phyloP scores from a whole-genome alignment of 192 early-diverging fungal species.

The Backusella tuberculispora region DNA sequence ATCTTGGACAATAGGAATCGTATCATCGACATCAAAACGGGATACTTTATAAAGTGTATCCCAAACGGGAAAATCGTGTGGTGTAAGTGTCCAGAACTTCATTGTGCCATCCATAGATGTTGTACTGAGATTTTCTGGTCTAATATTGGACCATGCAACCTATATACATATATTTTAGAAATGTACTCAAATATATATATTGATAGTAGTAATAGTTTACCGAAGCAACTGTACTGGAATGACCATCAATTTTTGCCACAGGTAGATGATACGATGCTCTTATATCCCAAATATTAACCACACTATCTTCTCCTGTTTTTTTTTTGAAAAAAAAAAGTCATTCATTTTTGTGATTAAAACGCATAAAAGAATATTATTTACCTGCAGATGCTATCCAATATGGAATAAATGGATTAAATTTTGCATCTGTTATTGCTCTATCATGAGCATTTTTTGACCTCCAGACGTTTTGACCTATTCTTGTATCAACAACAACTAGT shows the following conservation, averaged over 20 bases:
- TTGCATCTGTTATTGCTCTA: neutral
- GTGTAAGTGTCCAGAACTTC: constrained; percentile 18
- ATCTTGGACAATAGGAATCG: neutral
- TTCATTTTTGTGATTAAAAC: neutral
- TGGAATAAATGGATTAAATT: constrained; percentile 41
- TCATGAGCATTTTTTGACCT: constrained; percentile 4
- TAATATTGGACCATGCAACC: constrained; percentile 27
- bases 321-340: neutral
- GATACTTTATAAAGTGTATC: constrained; percentile 13
- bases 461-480: constrained; percentile 47
- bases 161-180: neutral
- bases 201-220: neutral
- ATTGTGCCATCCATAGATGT: constrained; percentile 21
- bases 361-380: neutral
- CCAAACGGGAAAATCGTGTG: constrained; percentile 14
- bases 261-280: constrained; percentile 11
- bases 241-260: constrained; percentile 33
- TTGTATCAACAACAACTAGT: constrained; percentile 42
- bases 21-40: neutral
- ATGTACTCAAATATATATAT: neutral
- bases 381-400: constrained; percentile 34
- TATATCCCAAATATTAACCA: constrained; percentile 42
- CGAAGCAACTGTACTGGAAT: constrained; percentile 9
- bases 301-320: constrained; percentile 23
- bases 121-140: constrained; percentile 24